Percentiles rank a stretch among this genome's conserved stretches.
phyloP scores from a whole-genome alignment of 2,329 filamentous ascomycete genomes.

The Ceratocystis huliohia region DNA sequence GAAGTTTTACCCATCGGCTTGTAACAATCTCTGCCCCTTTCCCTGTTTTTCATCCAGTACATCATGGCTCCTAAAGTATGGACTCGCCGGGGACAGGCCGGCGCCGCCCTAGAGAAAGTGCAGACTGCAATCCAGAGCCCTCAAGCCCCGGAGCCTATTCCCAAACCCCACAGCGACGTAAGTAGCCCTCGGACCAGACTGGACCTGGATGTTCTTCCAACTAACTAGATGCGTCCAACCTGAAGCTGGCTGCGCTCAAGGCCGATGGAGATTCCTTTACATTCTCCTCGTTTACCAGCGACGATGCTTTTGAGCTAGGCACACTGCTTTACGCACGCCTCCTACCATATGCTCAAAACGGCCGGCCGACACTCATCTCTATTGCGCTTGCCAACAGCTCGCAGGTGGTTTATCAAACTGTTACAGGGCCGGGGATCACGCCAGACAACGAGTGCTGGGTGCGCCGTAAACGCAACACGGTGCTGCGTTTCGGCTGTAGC shows the following conservation, averaged over 20 bases:
- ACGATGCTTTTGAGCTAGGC: conserved; percentile 54
- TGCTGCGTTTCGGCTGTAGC: conserved; percentile 55
- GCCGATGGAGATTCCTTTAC: conserved; percentile 34
- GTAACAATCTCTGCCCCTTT: background rate
- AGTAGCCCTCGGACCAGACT: background rate
- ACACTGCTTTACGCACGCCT: conserved; percentile 52
- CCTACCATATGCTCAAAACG: conserved; percentile 33
- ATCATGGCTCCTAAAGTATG: background rate
- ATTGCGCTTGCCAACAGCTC: conserved; percentile 47
- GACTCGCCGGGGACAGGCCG: background rate
- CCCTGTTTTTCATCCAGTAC: background rate
- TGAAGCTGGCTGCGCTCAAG: conserved; percentile 23
- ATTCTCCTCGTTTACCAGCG: conserved; percentile 44
- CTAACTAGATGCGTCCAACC: conserved; percentile 14
- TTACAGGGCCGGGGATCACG: conserved; percentile 51
- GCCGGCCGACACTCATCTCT: conserved; percentile 46
- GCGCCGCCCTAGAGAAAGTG: background rate
- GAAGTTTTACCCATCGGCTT: background rate
- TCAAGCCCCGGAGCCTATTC: conserved; percentile 22
- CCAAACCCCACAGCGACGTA: background rate
- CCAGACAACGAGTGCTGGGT: conserved; percentile 65
- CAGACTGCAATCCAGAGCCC: background rate
- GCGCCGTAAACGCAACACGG: conserved; percentile 56
- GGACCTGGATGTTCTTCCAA: no score
- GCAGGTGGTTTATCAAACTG: conserved; percentile 58